Percentiles rank a stretch among this genome's conserved stretches.
phyloP scores from a whole-genome alignment of 1,284 basidiomycete genomes.

The Thecaphora thlaspeos region DNA sequence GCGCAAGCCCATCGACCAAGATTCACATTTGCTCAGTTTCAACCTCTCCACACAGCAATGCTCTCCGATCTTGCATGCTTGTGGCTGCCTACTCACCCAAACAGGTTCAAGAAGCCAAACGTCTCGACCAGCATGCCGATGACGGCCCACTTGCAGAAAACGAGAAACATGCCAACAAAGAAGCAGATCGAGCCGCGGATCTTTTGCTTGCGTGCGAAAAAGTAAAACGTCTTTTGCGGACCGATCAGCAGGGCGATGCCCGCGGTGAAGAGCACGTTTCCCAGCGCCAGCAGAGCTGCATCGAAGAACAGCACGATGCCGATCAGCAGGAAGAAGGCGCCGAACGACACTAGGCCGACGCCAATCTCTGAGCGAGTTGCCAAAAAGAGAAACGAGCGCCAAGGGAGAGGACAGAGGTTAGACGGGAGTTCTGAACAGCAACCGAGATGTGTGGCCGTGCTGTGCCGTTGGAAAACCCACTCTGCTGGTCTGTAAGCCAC shows the following conservation, averaged over 20 bases:
- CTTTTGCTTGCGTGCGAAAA: conserved; percentile 95
- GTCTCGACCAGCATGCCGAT: conserved; percentile 89
- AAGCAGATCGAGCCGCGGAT: conserved; percentile 71
- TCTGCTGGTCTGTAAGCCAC: conserved; percentile 58
- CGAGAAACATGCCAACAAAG: conserved; percentile 59
- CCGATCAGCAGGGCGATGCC: conserved; percentile 57
- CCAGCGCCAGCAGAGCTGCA: conserved; percentile 90
- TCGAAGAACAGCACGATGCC: conserved; percentile 97
- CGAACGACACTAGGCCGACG: conserved; percentile 95
- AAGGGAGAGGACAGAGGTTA: too few species aligned
- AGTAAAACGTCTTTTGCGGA: conserved; percentile 85
- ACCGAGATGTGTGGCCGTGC: conserved; percentile 3
- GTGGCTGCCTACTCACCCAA: conserved; percentile 85
- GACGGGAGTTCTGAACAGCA: neutral
- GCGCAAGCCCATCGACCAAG: conserved; percentile 23
- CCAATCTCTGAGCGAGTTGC: conserved; percentile 55
- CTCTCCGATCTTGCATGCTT: too few species aligned
- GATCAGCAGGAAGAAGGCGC: conserved; percentile 90
- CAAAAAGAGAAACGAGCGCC: too few species aligned
- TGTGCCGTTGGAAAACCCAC: conserved; percentile 25
- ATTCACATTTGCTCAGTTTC: too few species aligned
- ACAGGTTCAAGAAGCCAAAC: conserved; percentile 81
- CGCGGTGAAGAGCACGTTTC: conserved; percentile 65
- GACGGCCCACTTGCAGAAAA: conserved; percentile 89
- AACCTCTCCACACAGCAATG: too few species aligned